Base-by-base conservation (phyloP, 1,284 basidiomycete genomes). In the Cryptococcus sp. region DNA sequence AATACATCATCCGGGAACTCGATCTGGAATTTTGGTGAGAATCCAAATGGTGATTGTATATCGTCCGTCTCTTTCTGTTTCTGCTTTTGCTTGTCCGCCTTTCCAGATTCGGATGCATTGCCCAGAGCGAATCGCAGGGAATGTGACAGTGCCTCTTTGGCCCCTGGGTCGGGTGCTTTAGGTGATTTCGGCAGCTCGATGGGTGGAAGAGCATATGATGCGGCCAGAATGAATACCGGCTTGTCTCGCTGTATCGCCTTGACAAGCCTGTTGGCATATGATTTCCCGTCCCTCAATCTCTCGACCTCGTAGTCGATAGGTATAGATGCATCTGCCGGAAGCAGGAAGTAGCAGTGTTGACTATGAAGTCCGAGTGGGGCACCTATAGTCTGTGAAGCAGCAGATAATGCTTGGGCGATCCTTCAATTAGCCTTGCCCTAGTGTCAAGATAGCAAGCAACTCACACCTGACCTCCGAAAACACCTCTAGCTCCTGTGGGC, bases 281-380 rank as follows among this genome's bases (percentile, higher is more conserved):
- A 62, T 51, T 66, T 63, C 47, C 77, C 78, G 57, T 91, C 82
- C 18, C 91, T 84, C n/a, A 92, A 74, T n/a, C 84, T 79, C 61
- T 92, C 88, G 47, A 94, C 87, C 55, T 82, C 81, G 72, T 92
- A 96, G 43, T 91, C 79, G 60, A 96, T 87, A 11, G 89, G 87
- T 14, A 84, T 81, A 9, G 83, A 77, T 0, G 85, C 80, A 25
- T 88, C 85, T 13, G 87, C 91, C 45, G 73, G 67, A 19, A 73
- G 55, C 36, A 75, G 63, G 58, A 76, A 76, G 60, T 73, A 74
- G 47, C 70, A 73, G 76, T 91, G 87, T 47, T 72, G 60, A 52
- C 66, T 62, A 62, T 76, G 70, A 22, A 92, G 76, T 16, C 81
- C 80, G 67, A 82, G 85, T n/a, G 76, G 77, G 18, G 82, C 75